Conservation (phyloP, 2,329 filamentous ascomycete genomes). For the Diaporthe vexans region DNA sequence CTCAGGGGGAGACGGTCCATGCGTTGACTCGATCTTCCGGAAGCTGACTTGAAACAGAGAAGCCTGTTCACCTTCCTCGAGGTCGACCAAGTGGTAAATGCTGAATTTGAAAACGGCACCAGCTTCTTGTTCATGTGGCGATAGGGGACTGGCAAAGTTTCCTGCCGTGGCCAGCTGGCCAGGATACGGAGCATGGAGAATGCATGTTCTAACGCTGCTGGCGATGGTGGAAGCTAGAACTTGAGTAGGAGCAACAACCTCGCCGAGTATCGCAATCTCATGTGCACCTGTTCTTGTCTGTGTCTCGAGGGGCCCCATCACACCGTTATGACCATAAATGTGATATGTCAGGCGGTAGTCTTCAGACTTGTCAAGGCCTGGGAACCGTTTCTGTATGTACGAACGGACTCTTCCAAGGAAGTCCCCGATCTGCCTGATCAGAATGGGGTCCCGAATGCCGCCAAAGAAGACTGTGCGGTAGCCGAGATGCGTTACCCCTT, state of each 20-base stretch:
- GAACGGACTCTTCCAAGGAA: background rate
- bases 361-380: background rate
- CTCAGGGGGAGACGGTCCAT: background rate
- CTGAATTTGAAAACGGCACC: conserved; percentile 9
- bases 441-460: conserved; percentile 2
- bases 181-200: background rate
- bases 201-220: background rate
- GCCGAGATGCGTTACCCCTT: background rate
- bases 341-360: background rate
- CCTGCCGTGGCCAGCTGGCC: conserved; percentile 14
- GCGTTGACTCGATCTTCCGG: background rate
- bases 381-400: background rate
- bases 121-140: conserved; percentile 7
- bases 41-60: conserved; percentile 14
- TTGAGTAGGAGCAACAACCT: background rate
- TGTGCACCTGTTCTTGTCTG: background rate
- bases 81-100: conserved; percentile 3
- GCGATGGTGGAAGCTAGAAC: conserved; percentile 2
- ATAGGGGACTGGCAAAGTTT: conserved; percentile 10
- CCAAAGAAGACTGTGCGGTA: background rate
- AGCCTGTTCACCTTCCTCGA: conserved; percentile 1
- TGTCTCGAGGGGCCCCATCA: conserved; percentile 13
- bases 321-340: background rate
- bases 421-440: background rate
- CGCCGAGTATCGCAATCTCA: conserved; percentile 5